Evolutionary conservation across 306 rosid genomes (phyloP).

Genomic region (Vachellia collinsii): DNA sequence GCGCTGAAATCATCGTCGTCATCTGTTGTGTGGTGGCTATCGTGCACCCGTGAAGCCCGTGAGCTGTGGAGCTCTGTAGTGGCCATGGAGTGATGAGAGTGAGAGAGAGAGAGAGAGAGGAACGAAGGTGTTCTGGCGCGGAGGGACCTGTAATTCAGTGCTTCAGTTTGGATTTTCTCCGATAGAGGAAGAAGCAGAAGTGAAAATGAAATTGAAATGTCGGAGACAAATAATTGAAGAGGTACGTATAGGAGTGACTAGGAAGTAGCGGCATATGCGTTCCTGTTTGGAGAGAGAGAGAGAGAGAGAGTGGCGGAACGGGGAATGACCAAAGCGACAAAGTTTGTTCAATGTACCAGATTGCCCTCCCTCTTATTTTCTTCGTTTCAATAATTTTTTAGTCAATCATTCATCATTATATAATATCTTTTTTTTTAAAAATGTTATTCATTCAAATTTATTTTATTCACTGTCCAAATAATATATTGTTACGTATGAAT

Average conservation of each 20-base stretch:
- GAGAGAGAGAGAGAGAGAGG: not conserved
- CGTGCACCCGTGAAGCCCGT: constrained; percentile 42
- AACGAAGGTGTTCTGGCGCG: not conserved
- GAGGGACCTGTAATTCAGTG: not conserved
- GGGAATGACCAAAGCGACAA: constrained; percentile 25
- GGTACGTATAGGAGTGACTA: not conserved
- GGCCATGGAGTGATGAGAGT: constrained; percentile 45
- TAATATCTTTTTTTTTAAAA: too few relatives aligned
- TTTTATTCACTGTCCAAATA: too few relatives aligned
- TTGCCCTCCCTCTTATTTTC: constrained; percentile 33
- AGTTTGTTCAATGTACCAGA: constrained; percentile 10
- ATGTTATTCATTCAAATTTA: not conserved
- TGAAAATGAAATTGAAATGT: not conserved
- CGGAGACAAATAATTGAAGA: constrained; percentile 46
- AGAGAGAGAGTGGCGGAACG: not conserved
- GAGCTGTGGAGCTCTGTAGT: constrained; percentile 41
- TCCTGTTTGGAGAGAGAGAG: not conserved
- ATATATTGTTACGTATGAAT: too few relatives aligned
- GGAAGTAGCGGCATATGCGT: not conserved
- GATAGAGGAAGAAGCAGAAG: not conserved
- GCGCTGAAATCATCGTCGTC: constrained; percentile 19
- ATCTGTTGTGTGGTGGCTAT: constrained; percentile 34
- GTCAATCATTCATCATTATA: too few relatives aligned
- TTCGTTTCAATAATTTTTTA: not conserved
- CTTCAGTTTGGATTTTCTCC: not conserved